Percentiles rank a stretch among this genome's conserved stretches.
Conservation (phyloP, 2,329 filamentous ascomycete genomes). For the Juglanconis oblonga region DNA sequence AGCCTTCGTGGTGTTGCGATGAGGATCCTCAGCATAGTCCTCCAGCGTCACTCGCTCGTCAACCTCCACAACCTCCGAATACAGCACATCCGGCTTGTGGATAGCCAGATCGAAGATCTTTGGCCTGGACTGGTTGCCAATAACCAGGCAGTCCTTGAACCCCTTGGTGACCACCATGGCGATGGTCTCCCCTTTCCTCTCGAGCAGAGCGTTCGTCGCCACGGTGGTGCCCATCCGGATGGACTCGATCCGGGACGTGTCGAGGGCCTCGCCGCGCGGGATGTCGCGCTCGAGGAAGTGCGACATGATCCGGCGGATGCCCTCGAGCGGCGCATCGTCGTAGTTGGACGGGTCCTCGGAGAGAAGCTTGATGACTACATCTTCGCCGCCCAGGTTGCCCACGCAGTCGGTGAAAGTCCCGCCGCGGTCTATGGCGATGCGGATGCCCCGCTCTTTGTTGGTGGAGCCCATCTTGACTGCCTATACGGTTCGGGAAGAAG, state of each 20-base stretch:
- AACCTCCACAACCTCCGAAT: constrained; percentile 81
- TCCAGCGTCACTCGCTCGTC: constrained; percentile 89
- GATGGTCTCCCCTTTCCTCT: constrained; percentile 86
- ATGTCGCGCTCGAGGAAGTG: constrained; percentile 74
- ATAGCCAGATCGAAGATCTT: constrained; percentile 91
- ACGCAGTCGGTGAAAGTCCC: constrained; percentile 94
- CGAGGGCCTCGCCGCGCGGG: constrained; percentile 73
- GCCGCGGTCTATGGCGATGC: constrained; percentile 76
- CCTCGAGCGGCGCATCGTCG: constrained; percentile 84
- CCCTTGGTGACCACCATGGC: constrained; percentile 84
- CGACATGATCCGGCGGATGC: constrained; percentile 81
- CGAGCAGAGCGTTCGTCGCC: constrained; percentile 85
- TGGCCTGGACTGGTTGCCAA: constrained; percentile 86
- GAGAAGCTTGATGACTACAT: constrained; percentile 55
- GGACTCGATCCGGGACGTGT: constrained; percentile 80
- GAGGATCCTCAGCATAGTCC: constrained; percentile 86
- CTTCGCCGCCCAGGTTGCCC: constrained; percentile 60
- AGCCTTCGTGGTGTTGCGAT: constrained; percentile 54
- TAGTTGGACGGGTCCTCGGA: constrained; percentile 91
- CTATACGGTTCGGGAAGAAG: not conserved
- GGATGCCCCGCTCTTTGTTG: constrained; percentile 55
- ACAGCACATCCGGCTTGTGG: constrained; percentile 80
- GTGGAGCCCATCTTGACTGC: constrained; percentile 33
- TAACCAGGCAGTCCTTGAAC: constrained; percentile 82
- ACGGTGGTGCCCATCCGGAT: constrained; percentile 97